Evolutionary conservation across 768 basidiomycete genomes (phyloP).

Genomic region (Glaciozyma antarctica): DNA sequence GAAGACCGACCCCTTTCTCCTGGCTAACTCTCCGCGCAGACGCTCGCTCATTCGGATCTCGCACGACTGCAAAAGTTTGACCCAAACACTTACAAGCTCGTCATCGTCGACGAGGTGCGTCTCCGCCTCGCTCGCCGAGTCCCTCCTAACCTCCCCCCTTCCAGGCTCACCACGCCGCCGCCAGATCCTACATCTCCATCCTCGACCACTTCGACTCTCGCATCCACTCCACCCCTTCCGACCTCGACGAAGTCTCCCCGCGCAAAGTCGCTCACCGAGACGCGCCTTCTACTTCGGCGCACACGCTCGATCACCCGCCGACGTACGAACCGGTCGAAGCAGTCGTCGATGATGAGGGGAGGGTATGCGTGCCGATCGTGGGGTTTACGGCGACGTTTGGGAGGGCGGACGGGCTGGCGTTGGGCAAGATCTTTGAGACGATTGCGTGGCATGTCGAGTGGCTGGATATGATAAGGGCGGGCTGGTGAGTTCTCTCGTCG

Average conservation of each 20-base stretch:
- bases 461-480: constrained; percentile 79
- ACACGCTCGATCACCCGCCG: neutral
- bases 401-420: constrained; percentile 78
- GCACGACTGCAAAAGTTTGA: constrained; percentile 11
- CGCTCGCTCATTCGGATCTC: neutral
- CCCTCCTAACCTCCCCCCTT: constrained; percentile 42
- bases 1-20: no score
- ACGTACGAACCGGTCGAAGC: neutral
- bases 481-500: constrained; percentile 51
- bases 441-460: constrained; percentile 92
- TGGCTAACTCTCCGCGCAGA: neutral
- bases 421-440: constrained; percentile 76
- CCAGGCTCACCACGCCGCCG: constrained; percentile 90
- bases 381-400: constrained; percentile 95
- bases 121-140: constrained; percentile 55
- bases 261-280: neutral
- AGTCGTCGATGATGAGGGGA: constrained; percentile 10
- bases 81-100: constrained; percentile 16
- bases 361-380: constrained; percentile 57
- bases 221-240: neutral
- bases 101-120: constrained; percentile 36
- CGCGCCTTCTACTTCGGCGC: neutral
- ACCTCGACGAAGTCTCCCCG: neutral
- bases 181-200: constrained; percentile 67
- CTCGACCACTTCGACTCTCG: constrained; percentile 66